These are phyloP conservation scores for Candida jianshihensis DNA, from an alignment of 805 yeast species.

Conservation along the genomic window DNA sequence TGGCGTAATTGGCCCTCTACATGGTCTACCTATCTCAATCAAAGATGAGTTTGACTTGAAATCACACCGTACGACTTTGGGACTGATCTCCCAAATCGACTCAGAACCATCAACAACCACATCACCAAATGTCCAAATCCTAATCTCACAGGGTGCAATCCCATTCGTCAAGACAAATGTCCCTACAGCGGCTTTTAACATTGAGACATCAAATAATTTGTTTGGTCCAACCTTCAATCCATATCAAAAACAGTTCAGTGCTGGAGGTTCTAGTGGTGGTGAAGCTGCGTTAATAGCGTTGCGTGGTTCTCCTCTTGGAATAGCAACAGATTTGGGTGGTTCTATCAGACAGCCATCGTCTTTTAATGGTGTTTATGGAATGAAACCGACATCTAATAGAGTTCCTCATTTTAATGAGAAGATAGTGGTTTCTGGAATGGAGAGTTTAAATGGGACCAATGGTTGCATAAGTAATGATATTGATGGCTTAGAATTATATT, in stretches of 20 bases:
- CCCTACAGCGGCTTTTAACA: slow-evolving; percentile 40
- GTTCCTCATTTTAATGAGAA: slow-evolving; percentile 30
- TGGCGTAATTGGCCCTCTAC: slow-evolving; percentile 51
- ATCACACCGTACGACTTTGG: slow-evolving; percentile 41
- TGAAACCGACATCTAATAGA: slow-evolving; percentile 37
- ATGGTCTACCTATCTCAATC: slow-evolving; percentile 58
- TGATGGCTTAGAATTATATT: slow-evolving; percentile 27
- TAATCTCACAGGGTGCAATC: slow-evolving; percentile 41
- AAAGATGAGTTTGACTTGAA: slow-evolving; percentile 34
- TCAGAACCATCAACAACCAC: slow-evolving; percentile 27
- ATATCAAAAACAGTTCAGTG: slow-evolving; percentile 28
- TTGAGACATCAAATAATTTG: slow-evolving; percentile 35
- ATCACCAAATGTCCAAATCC: slow-evolving; percentile 30
- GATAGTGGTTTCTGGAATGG: slow-evolving; percentile 29
- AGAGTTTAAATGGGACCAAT: slow-evolving; percentile 32
- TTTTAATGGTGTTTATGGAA: slow-evolving; percentile 31
- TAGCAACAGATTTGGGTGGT: slow-evolving; percentile 51
- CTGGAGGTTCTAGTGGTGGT: slow-evolving; percentile 49
- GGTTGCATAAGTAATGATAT: slow-evolving; percentile 37
- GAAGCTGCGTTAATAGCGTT: slow-evolving; percentile 41
- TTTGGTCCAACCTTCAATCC: slow-evolving; percentile 41
- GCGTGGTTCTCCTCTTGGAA: slow-evolving; percentile 33
- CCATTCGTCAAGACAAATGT: slow-evolving; percentile 44
- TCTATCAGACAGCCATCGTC: slow-evolving; percentile 41
- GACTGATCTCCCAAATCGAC: slow-evolving; percentile 32